Conservation (phyloP, 2,329 filamentous ascomycete genomes). For the Fusarium staphyleae region DNA sequence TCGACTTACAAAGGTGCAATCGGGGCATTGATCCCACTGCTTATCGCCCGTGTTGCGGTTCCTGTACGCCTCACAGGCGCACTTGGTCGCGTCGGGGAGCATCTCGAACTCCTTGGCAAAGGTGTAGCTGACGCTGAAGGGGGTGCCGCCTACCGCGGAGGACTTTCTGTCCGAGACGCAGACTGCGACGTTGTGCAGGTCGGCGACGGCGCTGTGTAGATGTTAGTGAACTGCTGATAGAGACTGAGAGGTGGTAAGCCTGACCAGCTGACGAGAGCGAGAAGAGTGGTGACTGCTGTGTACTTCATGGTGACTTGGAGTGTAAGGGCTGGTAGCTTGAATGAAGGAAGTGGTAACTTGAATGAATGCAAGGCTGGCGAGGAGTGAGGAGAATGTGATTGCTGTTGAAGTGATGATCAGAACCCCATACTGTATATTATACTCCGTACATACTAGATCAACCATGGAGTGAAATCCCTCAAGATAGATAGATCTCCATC, state of each 20-base stretch:
- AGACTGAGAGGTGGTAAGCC: not conserved
- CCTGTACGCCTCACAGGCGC: slow-evolving; percentile 19
- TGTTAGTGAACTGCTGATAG: not conserved
- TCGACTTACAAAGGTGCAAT: slow-evolving; percentile 21
- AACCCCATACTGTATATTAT: too few species aligned
- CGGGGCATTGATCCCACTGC: slow-evolving; percentile 26
- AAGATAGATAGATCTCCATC: not conserved
- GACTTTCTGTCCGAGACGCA: slow-evolving; percentile 12
- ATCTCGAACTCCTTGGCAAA: slow-evolving; percentile 22
- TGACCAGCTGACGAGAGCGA: not conserved
- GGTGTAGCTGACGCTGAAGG: slow-evolving; percentile 24
- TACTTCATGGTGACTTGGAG: slow-evolving; percentile 5
- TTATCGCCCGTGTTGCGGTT: slow-evolving; percentile 19
- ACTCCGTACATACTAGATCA: too few species aligned
- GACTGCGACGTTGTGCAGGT: slow-evolving; percentile 19
- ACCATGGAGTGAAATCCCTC: not conserved
- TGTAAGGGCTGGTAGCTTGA: too few species aligned
- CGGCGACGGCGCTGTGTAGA: not conserved
- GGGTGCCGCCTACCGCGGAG: not conserved
- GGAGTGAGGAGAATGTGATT: too few species aligned
- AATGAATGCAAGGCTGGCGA: not conserved
- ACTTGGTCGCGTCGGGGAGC: slow-evolving; percentile 15
- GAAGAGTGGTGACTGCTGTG: not conserved
- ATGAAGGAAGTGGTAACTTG: too few species aligned
- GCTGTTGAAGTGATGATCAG: too few species aligned